phyloP scores from a whole-genome alignment of 2,329 filamentous ascomycete genomes.

The Aspergillus sojae region DNA sequence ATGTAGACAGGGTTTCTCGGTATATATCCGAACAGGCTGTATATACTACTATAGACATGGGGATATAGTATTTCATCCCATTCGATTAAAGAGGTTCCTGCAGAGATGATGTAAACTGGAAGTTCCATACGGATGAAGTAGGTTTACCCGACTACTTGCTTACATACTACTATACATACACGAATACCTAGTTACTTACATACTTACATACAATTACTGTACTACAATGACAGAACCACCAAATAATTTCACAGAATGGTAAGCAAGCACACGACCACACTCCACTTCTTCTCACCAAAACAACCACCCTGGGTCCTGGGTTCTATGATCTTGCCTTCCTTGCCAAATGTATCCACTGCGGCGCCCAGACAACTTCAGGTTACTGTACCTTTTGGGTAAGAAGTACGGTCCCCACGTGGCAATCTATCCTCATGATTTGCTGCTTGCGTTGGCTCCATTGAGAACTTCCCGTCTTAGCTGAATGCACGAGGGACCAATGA shows the following conservation, averaged over 20 bases:
- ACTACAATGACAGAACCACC: background rate
- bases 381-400: background rate
- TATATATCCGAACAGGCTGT: background rate
- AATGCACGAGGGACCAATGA: background rate
- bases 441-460: background rate
- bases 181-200: background rate
- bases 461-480: background rate
- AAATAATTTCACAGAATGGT: background rate
- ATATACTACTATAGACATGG: background rate
- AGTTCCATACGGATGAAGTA: background rate
- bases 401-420: conserved; percentile 7
- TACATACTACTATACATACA: background rate
- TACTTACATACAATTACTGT: background rate
- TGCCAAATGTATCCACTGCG: background rate
- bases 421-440: conserved; percentile 4
- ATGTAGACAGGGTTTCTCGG: background rate
- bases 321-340: background rate
- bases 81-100: background rate
- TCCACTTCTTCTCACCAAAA: background rate
- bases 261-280: conserved; percentile 1
- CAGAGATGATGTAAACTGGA: background rate
- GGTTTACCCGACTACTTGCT: background rate
- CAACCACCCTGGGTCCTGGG: background rate
- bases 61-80: background rate
- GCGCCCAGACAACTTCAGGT: background rate